Evolutionary conservation across 2,329 filamentous ascomycete species (phyloP), one percentile per base, ranked within the genome.

Genomic region (Exophiala oligosperma): DNA sequence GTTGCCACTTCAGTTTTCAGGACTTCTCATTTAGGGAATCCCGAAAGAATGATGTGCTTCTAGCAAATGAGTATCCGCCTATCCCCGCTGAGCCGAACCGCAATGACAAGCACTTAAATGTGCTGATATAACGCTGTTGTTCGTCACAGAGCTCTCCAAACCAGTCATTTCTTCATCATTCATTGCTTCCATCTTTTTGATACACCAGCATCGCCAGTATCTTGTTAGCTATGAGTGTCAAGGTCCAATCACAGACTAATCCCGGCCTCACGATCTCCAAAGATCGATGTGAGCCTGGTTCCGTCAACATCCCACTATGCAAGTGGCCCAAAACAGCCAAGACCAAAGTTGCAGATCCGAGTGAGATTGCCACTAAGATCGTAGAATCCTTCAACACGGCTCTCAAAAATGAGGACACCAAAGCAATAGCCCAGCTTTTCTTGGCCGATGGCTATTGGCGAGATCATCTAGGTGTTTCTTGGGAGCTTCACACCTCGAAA

Each of bases 391-490:
- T 81, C 55, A 81, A 80, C 57, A 37, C 67, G 1, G 69, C 70
- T 0, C 66, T 81, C 2, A 54, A 68, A 1, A 65, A 68, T 7
- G 66, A 69, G 6, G 70, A 79, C 47, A 67, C 69, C 32, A 56
- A 67, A 1, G 67, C 70, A 0, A 54, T 78, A 5, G 69, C 73
- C 0, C 50, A 70, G 3, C 73, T 84, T 0, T 84, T 85, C 63
- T 64, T 79, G 2, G 71, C 79, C 9, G 75, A 79, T 38, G 74
- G 78, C 23, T 84, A 80, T 67, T 86, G 82, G 82, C 75, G 83
- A 38, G 84, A 87, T 65, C 80, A 85, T 54, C 75, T 86, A 2
- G 78, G 74, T 5, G 66, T 86, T 8, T 79, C 80, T 0, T 85
- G 82, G 78, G 77, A 82, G 35, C 75, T 84, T 24, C 80, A 76